A percentile compares a stretch with the other conserved stretches of the same genome.
Conservation (phyloP, 208 protist genomes). For the Leptomonas pyrrhocoris region DNA sequence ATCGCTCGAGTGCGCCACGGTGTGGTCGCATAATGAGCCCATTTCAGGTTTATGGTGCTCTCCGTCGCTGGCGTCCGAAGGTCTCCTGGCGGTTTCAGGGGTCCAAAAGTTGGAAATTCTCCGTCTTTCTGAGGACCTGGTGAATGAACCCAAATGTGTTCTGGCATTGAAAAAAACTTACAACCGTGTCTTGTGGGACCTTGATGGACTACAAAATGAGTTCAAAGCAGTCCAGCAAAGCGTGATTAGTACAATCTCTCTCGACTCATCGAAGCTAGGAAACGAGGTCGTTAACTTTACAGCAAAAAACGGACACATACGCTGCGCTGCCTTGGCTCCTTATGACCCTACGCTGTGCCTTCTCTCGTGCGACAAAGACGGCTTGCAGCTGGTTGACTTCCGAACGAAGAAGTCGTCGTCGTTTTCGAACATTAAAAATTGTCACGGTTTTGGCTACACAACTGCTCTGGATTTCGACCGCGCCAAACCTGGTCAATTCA, state of each 20-base stretch:
- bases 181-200: slow-evolving; percentile 76
- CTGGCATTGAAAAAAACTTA: slow-evolving; percentile 20
- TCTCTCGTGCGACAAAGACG: slow-evolving; percentile 39
- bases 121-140: slow-evolving; percentile 44
- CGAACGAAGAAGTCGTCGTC: slow-evolving; percentile 45
- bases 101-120: slow-evolving; percentile 35
- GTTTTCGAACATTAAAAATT: slow-evolving; percentile 27
- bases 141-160: slow-evolving; percentile 47
- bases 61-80: slow-evolving; percentile 48
- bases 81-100: slow-evolving; percentile 50
- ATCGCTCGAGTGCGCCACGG: slow-evolving; percentile 56
- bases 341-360: slow-evolving; percentile 74
- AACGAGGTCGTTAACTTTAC: slow-evolving; percentile 39
- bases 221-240: slow-evolving; percentile 36
- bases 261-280: slow-evolving; percentile 45
- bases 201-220: slow-evolving; percentile 82
- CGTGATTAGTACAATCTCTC: slow-evolving; percentile 36
- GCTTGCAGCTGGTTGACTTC: slow-evolving; percentile 67
- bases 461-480: slow-evolving; percentile 73
- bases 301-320: slow-evolving; percentile 27
- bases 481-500: slow-evolving; percentile 54
- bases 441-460: slow-evolving; percentile 67
- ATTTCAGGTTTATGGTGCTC: slow-evolving; percentile 71
- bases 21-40: slow-evolving; percentile 66
- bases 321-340: slow-evolving; percentile 63